Evolutionary conservation across 2,329 filamentous ascomycete species (phyloP).

Genomic region (Fusarium sp.): DNA sequence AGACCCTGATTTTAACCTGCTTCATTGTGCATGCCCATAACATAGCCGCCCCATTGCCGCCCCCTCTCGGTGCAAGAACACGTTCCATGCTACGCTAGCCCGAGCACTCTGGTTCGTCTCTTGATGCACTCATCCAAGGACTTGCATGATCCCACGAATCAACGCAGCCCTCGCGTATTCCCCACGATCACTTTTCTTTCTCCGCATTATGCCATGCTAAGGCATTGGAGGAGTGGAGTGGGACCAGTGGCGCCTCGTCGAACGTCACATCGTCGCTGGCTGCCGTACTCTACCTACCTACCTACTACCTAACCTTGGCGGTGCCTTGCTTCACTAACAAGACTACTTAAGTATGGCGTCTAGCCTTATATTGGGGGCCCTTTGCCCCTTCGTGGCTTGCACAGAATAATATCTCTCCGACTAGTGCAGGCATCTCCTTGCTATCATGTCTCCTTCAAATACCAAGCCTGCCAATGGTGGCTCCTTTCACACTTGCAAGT

Average conservation of each 20-base stretch:
- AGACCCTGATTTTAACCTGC: conserved; percentile 35
- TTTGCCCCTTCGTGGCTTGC: conserved; percentile 29
- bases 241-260: conserved; percentile 17
- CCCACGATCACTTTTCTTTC: conserved; percentile 38
- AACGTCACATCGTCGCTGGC: conserved; percentile 29
- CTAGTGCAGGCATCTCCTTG: conserved; percentile 27
- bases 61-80: conserved; percentile 21
- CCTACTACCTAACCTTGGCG: too few relatives aligned
- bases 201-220: conserved; percentile 28
- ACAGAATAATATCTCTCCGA: conserved; percentile 23
- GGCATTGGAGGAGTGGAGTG: conserved; percentile 6
- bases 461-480: conserved; percentile 55
- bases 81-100: conserved; percentile 29
- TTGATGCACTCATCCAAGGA: conserved; percentile 35
- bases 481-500: conserved; percentile 52
- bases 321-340: conserved; percentile 28
- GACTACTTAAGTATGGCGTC: conserved; percentile 36
- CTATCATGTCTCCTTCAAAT: conserved; percentile 55
- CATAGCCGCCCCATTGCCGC: conserved; percentile 30
- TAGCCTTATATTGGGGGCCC: conserved; percentile 37
- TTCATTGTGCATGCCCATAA: conserved; percentile 27
- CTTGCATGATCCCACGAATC: conserved; percentile 40
- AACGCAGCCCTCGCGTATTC: conserved; percentile 20
- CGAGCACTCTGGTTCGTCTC: conserved; percentile 33
- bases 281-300: neutral